Conservation (phyloP, 352 stramenopile genomes). For the Phytophthora boehmeriae region DNA sequence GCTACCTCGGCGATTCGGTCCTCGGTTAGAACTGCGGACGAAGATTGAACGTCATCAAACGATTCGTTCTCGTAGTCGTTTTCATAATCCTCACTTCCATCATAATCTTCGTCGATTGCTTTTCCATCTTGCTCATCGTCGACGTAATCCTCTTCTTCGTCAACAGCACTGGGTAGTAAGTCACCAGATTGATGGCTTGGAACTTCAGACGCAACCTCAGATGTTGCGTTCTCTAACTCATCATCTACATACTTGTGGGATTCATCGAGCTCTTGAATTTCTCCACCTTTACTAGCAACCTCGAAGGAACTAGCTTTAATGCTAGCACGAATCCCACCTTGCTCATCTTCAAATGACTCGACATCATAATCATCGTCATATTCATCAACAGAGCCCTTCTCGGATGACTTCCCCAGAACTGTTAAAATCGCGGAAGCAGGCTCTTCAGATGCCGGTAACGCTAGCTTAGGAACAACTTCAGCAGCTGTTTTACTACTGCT, state of each 20-base stretch:
- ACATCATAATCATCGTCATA: slow-evolving; percentile 35
- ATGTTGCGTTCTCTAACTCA: slow-evolving; percentile 6
- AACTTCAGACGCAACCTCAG: slow-evolving; percentile 21
- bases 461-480: not conserved
- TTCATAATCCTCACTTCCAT: slow-evolving; percentile 29
- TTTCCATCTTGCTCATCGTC: slow-evolving; percentile 5
- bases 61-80: slow-evolving; percentile 55
- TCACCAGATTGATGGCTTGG: slow-evolving; percentile 6
- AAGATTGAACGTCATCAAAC: slow-evolving; percentile 43
- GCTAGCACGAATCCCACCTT: slow-evolving; percentile 9
- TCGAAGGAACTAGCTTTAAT: slow-evolving; percentile 6
- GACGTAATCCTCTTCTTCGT: slow-evolving; percentile 13
- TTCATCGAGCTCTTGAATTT: slow-evolving; percentile 12
- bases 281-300: slow-evolving; percentile 16
- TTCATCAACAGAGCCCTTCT: slow-evolving; percentile 18
- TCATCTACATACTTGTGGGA: not conserved
- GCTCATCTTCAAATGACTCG: slow-evolving; percentile 45
- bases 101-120: slow-evolving; percentile 1
- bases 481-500: not conserved
- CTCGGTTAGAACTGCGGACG: slow-evolving; percentile 4
- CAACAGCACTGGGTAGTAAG: slow-evolving; percentile 4
- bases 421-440: slow-evolving; percentile 2
- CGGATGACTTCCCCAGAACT: slow-evolving; percentile 22
- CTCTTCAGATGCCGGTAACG: not conserved
- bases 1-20: slow-evolving; percentile 1